Base-by-base conservation (phyloP, 257 asterid species). In the Nicotiana paniculata region DNA sequence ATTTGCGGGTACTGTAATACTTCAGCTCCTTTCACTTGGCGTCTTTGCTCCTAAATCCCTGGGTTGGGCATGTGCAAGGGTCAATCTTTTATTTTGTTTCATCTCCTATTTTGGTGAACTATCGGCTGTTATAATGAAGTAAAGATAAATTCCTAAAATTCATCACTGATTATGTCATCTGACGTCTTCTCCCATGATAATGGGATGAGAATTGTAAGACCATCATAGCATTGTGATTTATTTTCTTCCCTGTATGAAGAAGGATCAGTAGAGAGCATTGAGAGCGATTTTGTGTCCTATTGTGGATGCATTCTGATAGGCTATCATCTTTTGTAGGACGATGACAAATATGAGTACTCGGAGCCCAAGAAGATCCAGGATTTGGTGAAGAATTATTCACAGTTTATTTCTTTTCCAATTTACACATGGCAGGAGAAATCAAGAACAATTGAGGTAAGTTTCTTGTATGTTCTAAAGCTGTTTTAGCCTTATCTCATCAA, bases 351-450 rank as follows among this genome's bases (percentile, higher is more conserved):
- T 58, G 99, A 96, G 85, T 96, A 89, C 82, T 85, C 98, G 0
- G 99, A 96, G 89, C 95, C 98, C 61, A 65, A 88, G 48, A 94
- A 88, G 90, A 92, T 96, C 85, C 97, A 90, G 91, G 89, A 80
- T 86, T 92, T 96, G 93, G 99, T 96, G 90, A 96, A 94, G 89
- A 96, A 93, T 84, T 96, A 96, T 83, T 96, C 99, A 24, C 99
- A 96, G 82, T 96, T 96, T 79, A 97, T 96, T 76, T 92, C 98
- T 9, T 96, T 96, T 83, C 99, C 99, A 48, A 96, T 96, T 85
- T 94, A 91, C 63, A 91, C 93, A 16, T 96, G 99, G 99, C 97
- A 91, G 85, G 99, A 96, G 85, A 93, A 96, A 84, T 94, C 99
- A 2, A 94, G 94, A 88, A 93, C 93, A 77, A 85, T 96, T 75